phyloP scores from a whole-genome alignment of 306 rosid species.

The Rosa chinensis region DNA sequence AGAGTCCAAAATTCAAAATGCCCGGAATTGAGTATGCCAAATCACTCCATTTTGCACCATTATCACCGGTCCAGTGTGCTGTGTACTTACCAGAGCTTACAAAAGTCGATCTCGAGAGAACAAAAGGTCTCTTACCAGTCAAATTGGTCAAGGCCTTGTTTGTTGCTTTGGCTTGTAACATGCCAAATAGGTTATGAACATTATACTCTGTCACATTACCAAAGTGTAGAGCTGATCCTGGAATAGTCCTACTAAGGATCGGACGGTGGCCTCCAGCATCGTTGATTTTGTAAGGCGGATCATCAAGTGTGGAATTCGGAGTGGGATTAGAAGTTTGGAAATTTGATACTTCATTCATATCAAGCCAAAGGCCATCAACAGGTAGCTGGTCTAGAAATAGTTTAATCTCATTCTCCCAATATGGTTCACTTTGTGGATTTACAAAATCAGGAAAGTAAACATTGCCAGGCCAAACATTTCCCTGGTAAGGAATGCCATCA shows the following conservation, averaged over 20 bases:
- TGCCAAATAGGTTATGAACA: constrained; percentile 73
- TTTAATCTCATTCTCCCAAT: constrained; percentile 71
- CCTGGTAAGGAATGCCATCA: constrained; percentile 59
- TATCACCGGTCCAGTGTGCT: constrained; percentile 98
- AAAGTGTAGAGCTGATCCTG: constrained; percentile 63
- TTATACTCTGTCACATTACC: constrained; percentile 70
- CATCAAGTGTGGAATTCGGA: constrained; percentile 61
- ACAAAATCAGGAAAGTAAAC: constrained; percentile 78
- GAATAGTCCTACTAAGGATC: constrained; percentile 49
- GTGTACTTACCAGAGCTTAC: constrained; percentile 82
- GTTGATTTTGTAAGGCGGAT: constrained; percentile 79
- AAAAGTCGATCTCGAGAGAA: constrained; percentile 81
- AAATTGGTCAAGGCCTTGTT: constrained; percentile 47
- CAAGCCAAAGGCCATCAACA: constrained; percentile 85
- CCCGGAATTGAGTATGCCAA: constrained; percentile 71
- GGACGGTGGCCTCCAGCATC: constrained; percentile 34
- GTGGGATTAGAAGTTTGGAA: constrained; percentile 53
- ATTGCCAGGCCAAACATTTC: constrained; percentile 94
- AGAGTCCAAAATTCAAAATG: constrained; percentile 72
- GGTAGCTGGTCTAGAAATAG: constrained; percentile 53
- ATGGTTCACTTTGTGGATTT: constrained; percentile 48
- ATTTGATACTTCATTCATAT: constrained; percentile 87
- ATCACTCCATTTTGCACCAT: constrained; percentile 80
- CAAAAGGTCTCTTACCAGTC: constrained; percentile 82
- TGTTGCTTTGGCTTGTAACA: constrained; percentile 65